Evolutionary conservation across 495 filamentous ascomycete genomes (phyloP).

Genomic region (Evansstolkia leycettana): DNA sequence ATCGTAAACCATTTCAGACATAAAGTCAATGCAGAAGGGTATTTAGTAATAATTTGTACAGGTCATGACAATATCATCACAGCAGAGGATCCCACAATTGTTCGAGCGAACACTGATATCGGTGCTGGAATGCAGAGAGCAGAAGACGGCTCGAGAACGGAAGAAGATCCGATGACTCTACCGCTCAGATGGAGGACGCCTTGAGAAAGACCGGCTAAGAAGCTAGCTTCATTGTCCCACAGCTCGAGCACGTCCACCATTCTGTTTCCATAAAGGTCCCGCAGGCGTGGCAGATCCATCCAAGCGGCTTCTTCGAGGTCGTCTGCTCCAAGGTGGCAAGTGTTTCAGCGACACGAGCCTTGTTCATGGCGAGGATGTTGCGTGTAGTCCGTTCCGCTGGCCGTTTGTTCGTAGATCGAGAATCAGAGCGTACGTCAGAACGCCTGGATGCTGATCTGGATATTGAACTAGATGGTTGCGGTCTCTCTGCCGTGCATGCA

Average conservation of each 20-base stretch:
- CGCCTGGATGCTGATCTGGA: not conserved
- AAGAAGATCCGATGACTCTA: no score
- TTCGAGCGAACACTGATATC: no score
- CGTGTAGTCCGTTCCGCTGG: not conserved
- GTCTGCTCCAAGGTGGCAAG: constrained; percentile 26
- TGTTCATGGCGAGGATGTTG: constrained; percentile 20
- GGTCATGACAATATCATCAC: no score
- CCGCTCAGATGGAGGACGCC: no score
- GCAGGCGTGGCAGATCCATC: constrained; percentile 61
- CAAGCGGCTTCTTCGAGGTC: constrained; percentile 33
- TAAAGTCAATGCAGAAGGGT: no score
- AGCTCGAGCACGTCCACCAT: constrained; percentile 69
- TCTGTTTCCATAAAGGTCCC: constrained; percentile 52
- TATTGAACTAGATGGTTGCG: constrained; percentile 20
- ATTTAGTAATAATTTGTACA: no score
- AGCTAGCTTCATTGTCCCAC: constrained; percentile 53
- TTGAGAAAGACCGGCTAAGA: constrained; percentile 22
- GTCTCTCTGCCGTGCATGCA: constrained; percentile 58
- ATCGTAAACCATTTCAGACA: no score
- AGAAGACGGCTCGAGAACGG: no score
- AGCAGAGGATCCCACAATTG: no score
- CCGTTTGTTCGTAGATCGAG: not conserved
- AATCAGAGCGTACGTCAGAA: not conserved
- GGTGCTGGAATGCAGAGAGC: no score
- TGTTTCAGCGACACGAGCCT: constrained; percentile 22